Evolutionary conservation across 2,329 filamentous ascomycete genomes (phyloP), one percentile per base, ranked within the genome.

Genomic region (Trichoderma arundinaceum): DNA sequence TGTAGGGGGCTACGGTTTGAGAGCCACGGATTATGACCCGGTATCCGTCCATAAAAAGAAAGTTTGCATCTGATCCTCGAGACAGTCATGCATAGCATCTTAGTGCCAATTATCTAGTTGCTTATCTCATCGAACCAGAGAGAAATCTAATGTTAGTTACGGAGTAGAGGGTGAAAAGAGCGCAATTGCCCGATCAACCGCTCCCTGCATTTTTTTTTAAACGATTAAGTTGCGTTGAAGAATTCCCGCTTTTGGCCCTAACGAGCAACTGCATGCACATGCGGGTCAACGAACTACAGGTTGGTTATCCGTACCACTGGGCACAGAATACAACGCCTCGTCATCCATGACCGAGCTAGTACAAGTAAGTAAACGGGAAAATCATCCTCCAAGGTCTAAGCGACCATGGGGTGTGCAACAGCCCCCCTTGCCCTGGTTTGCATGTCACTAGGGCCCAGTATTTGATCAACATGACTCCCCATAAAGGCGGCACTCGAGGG

Each of bases 381-480:
- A 33, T 62, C 28, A 19, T 43, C 28, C 22, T 28, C 22, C 22
- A 28, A 28, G 22, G 22, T 49, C 22, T 52, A 52, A 41, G 46
- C 46, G 58, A 33, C 38, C 10, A 51, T 28, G n/a, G 58, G n/a
- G 15, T 13, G 32, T 39, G 52, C 32, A 17, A 33, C 33, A 46
- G 19, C 59, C 59, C 49, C 59, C 59, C 38, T 15, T 28, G 33
- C 17, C 28, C n/a, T 44, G 10, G 48, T 15, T 53, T 15, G 32
- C 28, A 12, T 12, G 15, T 38, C 22, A 13, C 58, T 54, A 22
- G 49, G 39, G n/a, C 39, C 41, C 19, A 46, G 57, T 66, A 66
- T 61, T 66, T 62, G 64, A 66, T 43, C 56, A 54, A 15, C 41
- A 56, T 41, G 12, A 19, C 3, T 49, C 64, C 57, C 62, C 52